Percentiles rank a stretch among this genome's conserved stretches.
These are phyloP conservation scores for Trichomonascaceae sp. DNA, from an alignment of 1,139 yeast genomes.

Conservation along the genomic window DNA sequence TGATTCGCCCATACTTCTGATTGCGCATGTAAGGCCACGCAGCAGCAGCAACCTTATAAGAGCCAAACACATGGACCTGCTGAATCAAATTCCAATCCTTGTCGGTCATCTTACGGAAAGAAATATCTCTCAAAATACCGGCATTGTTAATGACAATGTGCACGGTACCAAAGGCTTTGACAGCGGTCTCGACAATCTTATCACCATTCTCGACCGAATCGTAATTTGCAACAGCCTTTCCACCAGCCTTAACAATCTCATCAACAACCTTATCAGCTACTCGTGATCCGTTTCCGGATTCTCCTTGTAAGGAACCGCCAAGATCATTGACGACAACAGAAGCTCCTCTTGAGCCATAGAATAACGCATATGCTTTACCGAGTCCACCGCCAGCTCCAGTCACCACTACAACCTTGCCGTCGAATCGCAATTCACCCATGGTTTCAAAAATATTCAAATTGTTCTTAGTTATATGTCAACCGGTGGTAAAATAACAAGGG, in stretches of 20 bases:
- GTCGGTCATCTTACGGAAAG: constrained; percentile 73
- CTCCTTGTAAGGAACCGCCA: constrained; percentile 77
- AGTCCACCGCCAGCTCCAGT: constrained; percentile 99
- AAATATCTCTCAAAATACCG: constrained; percentile 70
- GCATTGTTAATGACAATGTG: constrained; percentile 91
- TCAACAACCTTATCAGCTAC: constrained; percentile 89
- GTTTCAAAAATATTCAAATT: not conserved
- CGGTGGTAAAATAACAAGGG: not conserved
- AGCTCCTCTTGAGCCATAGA: constrained; percentile 87
- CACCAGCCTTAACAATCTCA: constrained; percentile 72
- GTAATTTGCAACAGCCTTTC: constrained; percentile 88
- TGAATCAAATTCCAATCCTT: constrained; percentile 73
- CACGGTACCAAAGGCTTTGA: constrained; percentile 80
- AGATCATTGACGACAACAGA: constrained; percentile 87
- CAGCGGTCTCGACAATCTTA: constrained; percentile 79
- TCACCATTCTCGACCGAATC: constrained; percentile 87
- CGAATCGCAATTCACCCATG: constrained; percentile 41
- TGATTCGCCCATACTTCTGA: constrained; percentile 80
- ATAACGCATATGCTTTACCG: constrained; percentile 82
- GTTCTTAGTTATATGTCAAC: not conserved
- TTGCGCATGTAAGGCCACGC: constrained; percentile 90
- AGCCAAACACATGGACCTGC: constrained; percentile 86
- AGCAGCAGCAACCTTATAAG: constrained; percentile 77
- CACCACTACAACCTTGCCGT: constrained; percentile 80
- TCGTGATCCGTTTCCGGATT: constrained; percentile 22